Base-by-base conservation (phyloP, 768 basidiomycete species). In the Lactarius akahatsu region DNA sequence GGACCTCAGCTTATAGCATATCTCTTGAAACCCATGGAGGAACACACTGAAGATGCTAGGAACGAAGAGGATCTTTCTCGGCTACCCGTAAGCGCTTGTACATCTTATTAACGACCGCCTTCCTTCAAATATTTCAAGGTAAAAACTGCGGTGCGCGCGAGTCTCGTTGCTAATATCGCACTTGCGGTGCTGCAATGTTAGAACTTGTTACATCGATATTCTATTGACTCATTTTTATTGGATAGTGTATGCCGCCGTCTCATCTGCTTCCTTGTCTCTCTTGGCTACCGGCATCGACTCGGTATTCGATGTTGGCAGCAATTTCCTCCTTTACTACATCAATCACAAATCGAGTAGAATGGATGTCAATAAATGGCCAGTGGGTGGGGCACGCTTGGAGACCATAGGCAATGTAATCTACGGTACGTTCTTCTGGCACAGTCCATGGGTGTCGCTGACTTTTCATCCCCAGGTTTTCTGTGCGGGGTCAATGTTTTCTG, bases 211-310 rank as follows among this genome's bases (percentile, higher is more conserved):
- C 59, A 4, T 32, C 28, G 54, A 15, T 58, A 28, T 13, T 15
- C 20, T 34, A 30, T 36, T 71, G 45, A 28, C 6, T 58, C 50
- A 63, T 34, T 58, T 63, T 64, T 15, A 15, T 50, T 38, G 56
- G 23, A 23, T 70, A 94, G 92, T 99, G 72, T 99, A 98, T 74
- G 96, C 92, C 15, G 96, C 97, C 15, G 82, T 92, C 60, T 91
- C 91, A 2, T 89, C 93, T 1, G 69, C 84, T 4, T 96, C 94
- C 0, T 79, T 98, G 5, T 93, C 94, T 4, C 80, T 98, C 59
- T 83, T 98, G 66, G 94, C 94, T 13, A 96, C 94, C 2, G 90
- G 84, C 10, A 90, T 96, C 73, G 96, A 98, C 74, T 87, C 95
- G 15, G 80, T 91, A 18, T 92, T 89, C 72, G 94, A 95, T 74